A percentile compares a stretch with the other conserved stretches of the same genome.
phyloP scores from a whole-genome alignment of 2,329 filamentous ascomycete species.

The Talaromyces verruculosus region DNA sequence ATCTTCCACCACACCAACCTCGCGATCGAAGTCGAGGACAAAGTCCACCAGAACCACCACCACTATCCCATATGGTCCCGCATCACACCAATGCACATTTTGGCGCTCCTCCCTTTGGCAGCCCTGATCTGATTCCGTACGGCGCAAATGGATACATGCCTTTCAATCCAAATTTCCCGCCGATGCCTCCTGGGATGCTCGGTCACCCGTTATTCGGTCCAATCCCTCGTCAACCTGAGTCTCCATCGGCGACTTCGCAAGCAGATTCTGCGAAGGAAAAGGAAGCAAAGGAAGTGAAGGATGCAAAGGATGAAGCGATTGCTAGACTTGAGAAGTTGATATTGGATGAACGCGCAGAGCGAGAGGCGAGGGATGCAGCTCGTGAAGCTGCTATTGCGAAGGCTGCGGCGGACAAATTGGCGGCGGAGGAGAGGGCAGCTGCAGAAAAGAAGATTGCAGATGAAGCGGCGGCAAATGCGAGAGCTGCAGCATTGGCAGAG shows the following conservation, averaged over 20 bases:
- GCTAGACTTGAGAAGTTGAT: slow-evolving; percentile 62
- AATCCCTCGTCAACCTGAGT: slow-evolving; percentile 27
- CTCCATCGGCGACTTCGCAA: slow-evolving; percentile 32
- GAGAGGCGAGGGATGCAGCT: slow-evolving; percentile 43
- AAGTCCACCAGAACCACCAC: slow-evolving; percentile 31
- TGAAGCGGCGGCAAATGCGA: slow-evolving; percentile 38
- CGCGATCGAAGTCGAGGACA: slow-evolving; percentile 34
- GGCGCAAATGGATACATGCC: slow-evolving; percentile 35
- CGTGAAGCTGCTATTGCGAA: slow-evolving; percentile 51
- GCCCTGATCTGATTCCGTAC: slow-evolving; percentile 43
- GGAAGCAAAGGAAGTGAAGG: slow-evolving; percentile 24
- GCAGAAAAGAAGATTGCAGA: slow-evolving; percentile 43
- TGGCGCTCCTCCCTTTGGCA: slow-evolving; percentile 33
- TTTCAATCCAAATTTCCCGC: slow-evolving; percentile 36
- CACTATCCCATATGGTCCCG: slow-evolving; percentile 31
- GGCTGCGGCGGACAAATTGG: slow-evolving; percentile 48
- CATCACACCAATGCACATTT: slow-evolving; percentile 33
- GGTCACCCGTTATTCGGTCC: slow-evolving; percentile 38
- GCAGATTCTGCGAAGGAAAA: slow-evolving; percentile 53
- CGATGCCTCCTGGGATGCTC: slow-evolving; percentile 38
- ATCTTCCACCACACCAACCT: slow-evolving; percentile 23
- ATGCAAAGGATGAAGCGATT: slow-evolving; percentile 55
- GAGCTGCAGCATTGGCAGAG: slow-evolving; percentile 51
- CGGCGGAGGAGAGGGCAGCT: slow-evolving; percentile 42
- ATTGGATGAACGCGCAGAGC: slow-evolving; percentile 44